A percentile compares a stretch with the other conserved stretches of the same genome.
phyloP scores from a whole-genome alignment of 2,329 filamentous ascomycete species.

The Sporothrix pseudoabietina region DNA sequence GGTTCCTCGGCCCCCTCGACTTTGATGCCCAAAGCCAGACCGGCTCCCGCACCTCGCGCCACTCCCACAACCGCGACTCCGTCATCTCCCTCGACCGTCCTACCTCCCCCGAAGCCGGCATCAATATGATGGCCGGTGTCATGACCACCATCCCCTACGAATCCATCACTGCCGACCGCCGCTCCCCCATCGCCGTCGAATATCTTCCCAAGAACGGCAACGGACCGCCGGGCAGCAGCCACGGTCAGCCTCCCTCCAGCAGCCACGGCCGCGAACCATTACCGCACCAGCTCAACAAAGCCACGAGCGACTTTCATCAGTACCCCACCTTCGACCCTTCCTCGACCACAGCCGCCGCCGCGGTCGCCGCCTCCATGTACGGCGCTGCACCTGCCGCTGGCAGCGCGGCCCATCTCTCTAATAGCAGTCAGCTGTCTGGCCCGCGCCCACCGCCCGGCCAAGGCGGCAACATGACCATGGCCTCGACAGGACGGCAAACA shows the following conservation, averaged over 20 bases:
- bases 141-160: constrained; percentile 91
- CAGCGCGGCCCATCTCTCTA: constrained; percentile 58
- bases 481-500: constrained; percentile 68
- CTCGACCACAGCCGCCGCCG: constrained; percentile 38
- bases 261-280: constrained; percentile 65
- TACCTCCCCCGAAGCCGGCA: constrained; percentile 62
- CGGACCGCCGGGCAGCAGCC: neutral
- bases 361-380: constrained; percentile 38
- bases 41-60: constrained; percentile 72
- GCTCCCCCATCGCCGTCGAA: constrained; percentile 71
- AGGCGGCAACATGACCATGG: constrained; percentile 68
- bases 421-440: constrained; percentile 59
- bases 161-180: constrained; percentile 63
- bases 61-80: constrained; percentile 65
- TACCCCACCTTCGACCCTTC: constrained; percentile 73
- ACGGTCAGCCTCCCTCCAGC: constrained; percentile 30
- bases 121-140: constrained; percentile 76
- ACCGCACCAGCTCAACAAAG: constrained; percentile 82
- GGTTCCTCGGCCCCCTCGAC: constrained; percentile 56
- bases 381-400: constrained; percentile 42
- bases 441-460: constrained; percentile 61
- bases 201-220: constrained; percentile 62
- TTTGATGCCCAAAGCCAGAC: constrained; percentile 63
- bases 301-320: constrained; percentile 79
- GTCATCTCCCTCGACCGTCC: constrained; percentile 70